Conservation (phyloP, 805 yeast genomes). For the Sugiyamaella boreocaroliniensis region DNA sequence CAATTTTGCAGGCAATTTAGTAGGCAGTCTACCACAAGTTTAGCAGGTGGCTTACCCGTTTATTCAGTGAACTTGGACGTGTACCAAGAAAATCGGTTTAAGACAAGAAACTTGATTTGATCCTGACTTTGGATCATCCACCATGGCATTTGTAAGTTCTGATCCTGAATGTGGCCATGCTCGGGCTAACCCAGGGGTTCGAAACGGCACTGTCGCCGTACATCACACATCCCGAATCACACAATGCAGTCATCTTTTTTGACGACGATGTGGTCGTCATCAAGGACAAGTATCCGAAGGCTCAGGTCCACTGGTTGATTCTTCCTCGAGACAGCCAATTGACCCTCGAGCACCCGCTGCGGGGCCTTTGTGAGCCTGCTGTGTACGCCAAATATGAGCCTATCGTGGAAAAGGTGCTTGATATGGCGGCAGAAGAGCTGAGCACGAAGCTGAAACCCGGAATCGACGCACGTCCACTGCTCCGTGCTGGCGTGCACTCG, state of each 20-base stretch:
- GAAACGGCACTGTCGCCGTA: constrained; percentile 36
- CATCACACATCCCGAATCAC: constrained; percentile 40
- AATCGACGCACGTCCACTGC: constrained; percentile 14
- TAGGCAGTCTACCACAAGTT: too few relatives aligned
- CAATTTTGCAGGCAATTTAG: too few relatives aligned
- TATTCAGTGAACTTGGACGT: too few relatives aligned
- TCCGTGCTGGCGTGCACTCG: constrained; percentile 60
- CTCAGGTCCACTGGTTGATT: constrained; percentile 52
- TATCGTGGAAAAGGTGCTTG: constrained; percentile 37
- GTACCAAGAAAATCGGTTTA: too few relatives aligned
- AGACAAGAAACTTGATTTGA: too few relatives aligned
- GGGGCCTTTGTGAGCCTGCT: constrained; percentile 38
- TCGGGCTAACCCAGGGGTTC: constrained; percentile 1
- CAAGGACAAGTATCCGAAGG: constrained; percentile 57
- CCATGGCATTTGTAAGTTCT: too few relatives aligned
- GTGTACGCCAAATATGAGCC: constrained; percentile 27
- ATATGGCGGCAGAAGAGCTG: constrained; percentile 28
- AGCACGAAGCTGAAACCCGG: constrained; percentile 18
- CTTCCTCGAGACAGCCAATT: constrained; percentile 44
- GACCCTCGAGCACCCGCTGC: constrained; percentile 46
- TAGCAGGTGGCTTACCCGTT: too few relatives aligned
- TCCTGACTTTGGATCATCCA: too few relatives aligned
- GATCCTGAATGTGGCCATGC: too few relatives aligned
- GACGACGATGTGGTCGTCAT: constrained; percentile 53
- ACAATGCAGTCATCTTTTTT: constrained; percentile 37